Base-by-base conservation (phyloP, 2,329 filamentous ascomycete genomes). In the Lachnellula occidentalis region DNA sequence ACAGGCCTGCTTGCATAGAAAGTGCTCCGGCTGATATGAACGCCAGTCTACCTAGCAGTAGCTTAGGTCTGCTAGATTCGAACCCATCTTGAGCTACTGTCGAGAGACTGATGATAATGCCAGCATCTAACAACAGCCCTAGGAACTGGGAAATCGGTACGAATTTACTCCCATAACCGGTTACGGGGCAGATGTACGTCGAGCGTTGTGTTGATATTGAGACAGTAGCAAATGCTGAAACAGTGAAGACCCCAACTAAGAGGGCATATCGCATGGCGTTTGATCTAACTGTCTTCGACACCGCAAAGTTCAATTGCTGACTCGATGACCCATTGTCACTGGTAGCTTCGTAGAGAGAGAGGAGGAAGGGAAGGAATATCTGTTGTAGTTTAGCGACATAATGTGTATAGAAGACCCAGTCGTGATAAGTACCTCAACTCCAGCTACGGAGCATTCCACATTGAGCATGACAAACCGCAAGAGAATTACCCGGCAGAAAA, bases 161-260 rank as follows among this genome's bases (percentile, higher is more conserved):
- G 11, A 36, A 21, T 7, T 19, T 42, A 5, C 41, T 34, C 46
- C 39, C 50, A 3, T 51, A 42, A 14, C 46, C 36, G 36, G 45
- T 45, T 34, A 36, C 17, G 3, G 56, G 52, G 49, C 56, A 58
- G n/a, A 58, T 58, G 21, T 55, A 58, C 34, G 52, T 58, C 14
- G 56, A 55, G 34, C 36, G 39, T 14, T 52, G 45, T 15, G 52
- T 43, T 15, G 49, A 52, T 7, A 51, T n/a, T 21, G 48, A 21
- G 17, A 55, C n/a, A 21, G 34, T 48, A 11, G 34, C 34, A 34
- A 50, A 34, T 31, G 52, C 46, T 11, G 53, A 46, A 2, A 58
- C 19, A 11, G 42, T 31, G 27, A 36, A 53, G 19, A 37, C 36
- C 7, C 14, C 46, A 19, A 55, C 36, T 14, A 52, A 34, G 12